Base-by-base conservation (phyloP, 2,329 filamentous ascomycete species). In the Ceratocystis cacaofunesta region DNA sequence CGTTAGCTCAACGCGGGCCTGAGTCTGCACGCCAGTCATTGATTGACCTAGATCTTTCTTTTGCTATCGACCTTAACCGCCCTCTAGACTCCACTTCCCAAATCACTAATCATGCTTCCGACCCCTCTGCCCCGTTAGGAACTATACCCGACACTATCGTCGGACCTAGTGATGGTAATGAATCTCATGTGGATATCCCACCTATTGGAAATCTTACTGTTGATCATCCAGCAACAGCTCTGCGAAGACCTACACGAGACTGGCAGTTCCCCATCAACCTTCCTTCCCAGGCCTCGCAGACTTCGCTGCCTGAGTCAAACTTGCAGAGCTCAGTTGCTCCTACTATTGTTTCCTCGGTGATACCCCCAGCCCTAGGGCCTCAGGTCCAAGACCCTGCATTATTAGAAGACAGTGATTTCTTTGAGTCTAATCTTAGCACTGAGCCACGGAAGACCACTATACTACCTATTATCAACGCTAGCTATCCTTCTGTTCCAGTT, bases 41-140 rank as follows among this genome's bases (percentile, higher is more conserved):
- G 19, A 87, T 87, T 66, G 84, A 87, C 69, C 77, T 87, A 6
- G 85, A 86, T 68, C 81, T 78, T 1, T 85, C 83, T 19, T 74
- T 86, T 5, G 76, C 79, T 55, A 65, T 67, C 8, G 43, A 61
- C 12, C 46, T 17, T 10, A 36, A 57, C 5, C n/a, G 15, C 17
- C 28, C 17, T 8, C 55, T 7, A 3, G 55, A 36, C 5, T 25
- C 55, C 19, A n/a, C 28, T 15, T 17, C 28, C 15, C 55, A 52
- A 22, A 28, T 52, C 3, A 19, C 8, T n/a, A 10, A 15, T 28
- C 6, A 32, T 17, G 3, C 8, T 58, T 58, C 28, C 55, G 30
- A 32, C 22, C 10, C 4, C 17, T 8, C 28, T n/a, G 3, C 15
- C 19, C 5, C 55, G 2, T 28, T 30, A 17, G 52, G 30, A 5